A percentile compares a stretch with the other conserved stretches of the same genome.
phyloP scores from a whole-genome alignment of 2,329 filamentous ascomycete species.

The Penicillium crustosum region DNA sequence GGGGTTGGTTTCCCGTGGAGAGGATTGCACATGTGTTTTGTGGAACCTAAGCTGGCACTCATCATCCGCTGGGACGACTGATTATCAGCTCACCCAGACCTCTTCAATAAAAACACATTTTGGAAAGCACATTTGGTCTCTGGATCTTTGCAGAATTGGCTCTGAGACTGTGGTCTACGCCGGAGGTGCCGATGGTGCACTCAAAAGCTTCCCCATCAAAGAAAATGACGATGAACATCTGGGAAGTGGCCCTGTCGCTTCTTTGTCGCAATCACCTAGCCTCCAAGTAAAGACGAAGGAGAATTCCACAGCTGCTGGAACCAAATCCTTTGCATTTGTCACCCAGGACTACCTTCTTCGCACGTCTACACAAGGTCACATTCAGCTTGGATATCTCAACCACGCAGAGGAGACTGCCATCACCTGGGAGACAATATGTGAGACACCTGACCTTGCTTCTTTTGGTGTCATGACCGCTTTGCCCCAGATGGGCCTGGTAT shows the following conservation, averaged over 20 bases:
- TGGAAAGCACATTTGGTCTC: slow-evolving; percentile 91
- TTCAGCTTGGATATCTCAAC: slow-evolving; percentile 32
- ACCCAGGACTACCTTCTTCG: slow-evolving; percentile 35
- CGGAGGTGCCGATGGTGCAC: slow-evolving; percentile 79
- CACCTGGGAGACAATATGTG: slow-evolving; percentile 31
- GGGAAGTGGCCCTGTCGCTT: not conserved
- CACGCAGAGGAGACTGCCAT: slow-evolving; percentile 15
- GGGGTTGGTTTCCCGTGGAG: slow-evolving; percentile 73
- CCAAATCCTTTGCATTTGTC: slow-evolving; percentile 38
- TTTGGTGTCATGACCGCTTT: slow-evolving; percentile 34
- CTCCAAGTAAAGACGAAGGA: not conserved
- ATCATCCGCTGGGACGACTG: slow-evolving; percentile 10
- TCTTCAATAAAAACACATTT: slow-evolving; percentile 65
- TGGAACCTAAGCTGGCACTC: slow-evolving; percentile 61
- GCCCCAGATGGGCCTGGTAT: slow-evolving; percentile 32
- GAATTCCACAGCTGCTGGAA: slow-evolving; percentile 13
- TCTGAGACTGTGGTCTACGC: slow-evolving; percentile 57
- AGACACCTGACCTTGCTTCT: slow-evolving; percentile 32
- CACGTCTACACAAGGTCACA: slow-evolving; percentile 29
- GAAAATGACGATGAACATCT: slow-evolving; percentile 6
- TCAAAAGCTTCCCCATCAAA: slow-evolving; percentile 41
- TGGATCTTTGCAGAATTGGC: slow-evolving; percentile 44
- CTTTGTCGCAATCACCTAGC: not conserved
- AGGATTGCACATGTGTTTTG: slow-evolving; percentile 74
- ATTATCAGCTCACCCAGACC: slow-evolving; percentile 41